Percentiles rank a stretch among this genome's conserved stretches.
Evolutionary conservation across 495 filamentous ascomycete species (phyloP).

Genomic region (Penicillium egyptiacum): DNA sequence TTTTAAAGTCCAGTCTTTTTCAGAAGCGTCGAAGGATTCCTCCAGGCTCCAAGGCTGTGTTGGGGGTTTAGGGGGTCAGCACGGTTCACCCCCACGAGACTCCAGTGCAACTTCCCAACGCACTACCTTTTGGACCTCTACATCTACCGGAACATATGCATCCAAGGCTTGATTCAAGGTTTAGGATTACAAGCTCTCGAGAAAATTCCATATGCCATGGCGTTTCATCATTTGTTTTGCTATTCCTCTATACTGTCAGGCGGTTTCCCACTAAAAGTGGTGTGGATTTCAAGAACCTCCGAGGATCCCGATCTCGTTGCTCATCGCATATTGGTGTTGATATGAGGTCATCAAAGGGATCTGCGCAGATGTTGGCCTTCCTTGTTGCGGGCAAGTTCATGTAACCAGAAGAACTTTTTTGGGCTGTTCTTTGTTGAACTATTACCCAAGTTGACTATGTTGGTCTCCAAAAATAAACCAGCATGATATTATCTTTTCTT

Average conservation of each 20-base stretch:
- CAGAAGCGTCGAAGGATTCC: neutral
- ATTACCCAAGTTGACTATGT: neutral
- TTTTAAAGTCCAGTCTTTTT: neutral
- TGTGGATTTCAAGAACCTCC: neutral
- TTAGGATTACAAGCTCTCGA: neutral
- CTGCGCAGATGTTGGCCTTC: neutral
- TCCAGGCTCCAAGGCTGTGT: neutral
- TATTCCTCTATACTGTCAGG: neutral
- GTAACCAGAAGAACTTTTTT: neutral
- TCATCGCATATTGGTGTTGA: neutral
- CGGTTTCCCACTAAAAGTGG: neutral
- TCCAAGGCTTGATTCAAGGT: neutral
- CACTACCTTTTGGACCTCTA: neutral
- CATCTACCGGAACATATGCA: neutral
- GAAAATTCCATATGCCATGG: neutral
- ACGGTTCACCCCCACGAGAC: constrained; percentile 7
- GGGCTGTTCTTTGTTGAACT: neutral
- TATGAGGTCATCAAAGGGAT: neutral
- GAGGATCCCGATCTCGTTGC: too few relatives aligned
- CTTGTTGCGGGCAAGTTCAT: neutral
- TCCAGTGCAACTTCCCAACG: neutral
- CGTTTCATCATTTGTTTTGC: neutral
- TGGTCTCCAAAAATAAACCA: neutral
- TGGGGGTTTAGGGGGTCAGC: constrained; percentile 1
- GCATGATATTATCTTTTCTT: neutral